phyloP scores from a whole-genome alignment of 441 rosid genomes.

The Jatropha multifida region DNA sequence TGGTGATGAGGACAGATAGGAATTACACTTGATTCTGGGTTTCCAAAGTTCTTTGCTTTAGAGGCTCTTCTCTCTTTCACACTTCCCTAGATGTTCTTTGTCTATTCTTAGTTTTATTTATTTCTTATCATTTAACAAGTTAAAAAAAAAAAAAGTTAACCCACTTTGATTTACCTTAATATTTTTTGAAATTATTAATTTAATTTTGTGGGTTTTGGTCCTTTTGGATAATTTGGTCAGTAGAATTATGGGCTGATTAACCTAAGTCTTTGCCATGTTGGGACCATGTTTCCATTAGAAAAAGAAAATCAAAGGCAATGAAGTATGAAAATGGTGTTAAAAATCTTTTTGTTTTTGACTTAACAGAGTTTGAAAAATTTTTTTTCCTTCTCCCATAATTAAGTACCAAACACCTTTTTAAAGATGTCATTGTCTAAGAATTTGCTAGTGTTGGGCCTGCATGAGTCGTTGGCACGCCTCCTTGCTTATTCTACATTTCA shows the following conservation, averaged over 20 bases:
- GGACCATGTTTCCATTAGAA: neutral
- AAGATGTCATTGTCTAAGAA: conserved; percentile 24
- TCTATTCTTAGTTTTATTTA: conserved; percentile 14
- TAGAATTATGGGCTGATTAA: neutral
- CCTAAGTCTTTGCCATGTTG: neutral
- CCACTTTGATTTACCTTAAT: conserved; percentile 12
- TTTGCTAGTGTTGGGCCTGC: neutral
- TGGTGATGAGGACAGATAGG: conserved; percentile 40
- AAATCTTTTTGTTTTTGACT: neutral
- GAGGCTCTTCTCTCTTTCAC: conserved; percentile 40
- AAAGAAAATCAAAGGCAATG: neutral
- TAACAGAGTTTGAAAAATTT: neutral
- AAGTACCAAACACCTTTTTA: conserved; percentile 1
- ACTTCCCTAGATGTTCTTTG: conserved; percentile 62
- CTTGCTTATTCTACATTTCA: conserved; percentile 7
- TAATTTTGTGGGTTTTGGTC: neutral
- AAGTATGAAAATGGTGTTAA: neutral
- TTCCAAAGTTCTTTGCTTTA: conserved; percentile 49
- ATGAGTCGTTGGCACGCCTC: conserved; percentile 42
- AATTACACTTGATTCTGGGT: conserved; percentile 48
- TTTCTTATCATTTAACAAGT: conserved; percentile 1
- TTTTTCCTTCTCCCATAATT: neutral
- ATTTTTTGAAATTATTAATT: neutral
- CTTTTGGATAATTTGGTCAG: conserved; percentile 13
- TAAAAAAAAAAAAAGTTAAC: conserved; percentile 5